A percentile compares a stretch with the other conserved stretches of the same genome.
Conservation (phyloP, 106 monocot species). For the Chionographis japonica region DNA sequence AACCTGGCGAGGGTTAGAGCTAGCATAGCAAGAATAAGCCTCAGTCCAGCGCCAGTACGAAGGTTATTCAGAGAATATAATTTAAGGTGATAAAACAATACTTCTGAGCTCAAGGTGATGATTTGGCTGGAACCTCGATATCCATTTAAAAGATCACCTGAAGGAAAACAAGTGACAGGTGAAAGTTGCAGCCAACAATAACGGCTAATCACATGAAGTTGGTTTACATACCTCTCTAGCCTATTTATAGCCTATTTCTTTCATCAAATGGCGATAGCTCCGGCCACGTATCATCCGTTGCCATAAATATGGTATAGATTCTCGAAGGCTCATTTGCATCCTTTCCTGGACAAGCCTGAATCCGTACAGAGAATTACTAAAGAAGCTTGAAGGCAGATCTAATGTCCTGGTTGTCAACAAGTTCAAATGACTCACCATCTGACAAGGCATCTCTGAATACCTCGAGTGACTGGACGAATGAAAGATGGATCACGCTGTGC, state of each 20-base stretch:
- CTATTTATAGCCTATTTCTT: conserved; percentile 83
- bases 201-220: too few species aligned
- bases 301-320: conserved; percentile 55
- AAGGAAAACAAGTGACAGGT: too few species aligned
- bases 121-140: too few species aligned
- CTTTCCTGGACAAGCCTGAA: conserved; percentile 78
- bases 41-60: too few species aligned
- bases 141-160: too few species aligned
- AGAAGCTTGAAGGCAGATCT: background rate
- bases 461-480: conserved; percentile 72
- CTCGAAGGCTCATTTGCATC: conserved; percentile 59
- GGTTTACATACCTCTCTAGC: background rate
- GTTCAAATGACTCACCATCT: conserved; percentile 63
- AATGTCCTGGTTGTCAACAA: background rate
- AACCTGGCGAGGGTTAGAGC: too few species aligned
- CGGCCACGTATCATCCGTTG: conserved; percentile 78
- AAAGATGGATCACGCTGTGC: conserved; percentile 86
- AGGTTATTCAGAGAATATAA: too few species aligned
- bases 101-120: too few species aligned
- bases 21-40: too few species aligned
- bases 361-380: background rate
- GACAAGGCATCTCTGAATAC: conserved; percentile 78
- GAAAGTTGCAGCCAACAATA: too few species aligned
- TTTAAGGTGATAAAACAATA: too few species aligned
- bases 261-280: conserved; percentile 94